phyloP scores from a whole-genome alignment of 495 filamentous ascomycete species.

The Xylaria nigripes region DNA sequence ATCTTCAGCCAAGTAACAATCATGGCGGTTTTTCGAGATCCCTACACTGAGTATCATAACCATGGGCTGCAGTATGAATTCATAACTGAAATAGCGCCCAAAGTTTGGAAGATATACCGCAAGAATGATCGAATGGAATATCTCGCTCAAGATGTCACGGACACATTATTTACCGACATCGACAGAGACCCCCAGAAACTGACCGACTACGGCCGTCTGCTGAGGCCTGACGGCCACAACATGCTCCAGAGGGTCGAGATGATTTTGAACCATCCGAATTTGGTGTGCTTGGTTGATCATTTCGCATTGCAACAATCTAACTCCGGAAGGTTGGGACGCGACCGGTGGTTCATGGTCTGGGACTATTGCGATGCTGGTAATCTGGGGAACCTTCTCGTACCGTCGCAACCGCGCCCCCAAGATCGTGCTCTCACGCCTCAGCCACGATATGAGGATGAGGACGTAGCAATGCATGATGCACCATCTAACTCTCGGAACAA shows the following conservation, averaged over 20 bases:
- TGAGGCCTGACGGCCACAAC: not conserved
- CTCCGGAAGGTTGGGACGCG: not conserved
- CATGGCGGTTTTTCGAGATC: constrained; percentile 1
- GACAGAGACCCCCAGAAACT: not conserved
- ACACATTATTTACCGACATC: constrained; percentile 4
- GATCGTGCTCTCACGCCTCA: not conserved
- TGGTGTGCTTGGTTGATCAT: constrained; percentile 28
- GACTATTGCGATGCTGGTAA: constrained; percentile 36
- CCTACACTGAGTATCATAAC: constrained; percentile 6
- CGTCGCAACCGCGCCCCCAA: not conserved
- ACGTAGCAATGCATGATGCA: constrained; percentile 1
- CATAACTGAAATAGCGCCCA: constrained; percentile 12
- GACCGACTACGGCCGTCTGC: constrained; percentile 2
- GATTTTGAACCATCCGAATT: constrained; percentile 38
- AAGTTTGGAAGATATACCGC: constrained; percentile 17
- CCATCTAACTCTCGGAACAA: not conserved
- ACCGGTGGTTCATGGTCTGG: constrained; percentile 23
- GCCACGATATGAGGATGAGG: not conserved
- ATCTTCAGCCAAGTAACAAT: not conserved
- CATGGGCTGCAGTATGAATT: constrained; percentile 15
- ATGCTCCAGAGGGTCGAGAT: constrained; percentile 8
- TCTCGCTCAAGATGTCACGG: constrained; percentile 23
- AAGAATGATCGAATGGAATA: constrained; percentile 15
- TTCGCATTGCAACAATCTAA: constrained; percentile 7
- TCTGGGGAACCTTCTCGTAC: constrained; percentile 25